Evolutionary conservation across 2,329 filamentous ascomycete genomes (phyloP).

Genomic region (Microdochium paspali): DNA sequence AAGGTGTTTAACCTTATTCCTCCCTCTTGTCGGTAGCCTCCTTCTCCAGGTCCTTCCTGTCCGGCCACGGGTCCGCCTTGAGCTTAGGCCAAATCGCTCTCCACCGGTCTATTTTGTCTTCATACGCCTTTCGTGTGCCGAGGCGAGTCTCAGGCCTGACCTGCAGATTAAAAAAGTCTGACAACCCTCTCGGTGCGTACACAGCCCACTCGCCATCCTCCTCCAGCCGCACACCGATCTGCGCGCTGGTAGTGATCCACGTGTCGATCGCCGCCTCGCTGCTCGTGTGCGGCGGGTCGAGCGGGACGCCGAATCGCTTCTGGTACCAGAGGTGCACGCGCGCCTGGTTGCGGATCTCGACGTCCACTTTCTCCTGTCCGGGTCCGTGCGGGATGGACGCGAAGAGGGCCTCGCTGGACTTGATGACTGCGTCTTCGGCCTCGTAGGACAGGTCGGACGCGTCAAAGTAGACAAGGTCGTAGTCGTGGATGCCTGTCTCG

Average conservation of each 20-base stretch:
- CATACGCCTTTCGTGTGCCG: conserved; percentile 16
- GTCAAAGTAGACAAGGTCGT: conserved; percentile 26
- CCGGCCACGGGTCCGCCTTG: conserved; percentile 8
- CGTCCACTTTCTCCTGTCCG: conserved; percentile 8
- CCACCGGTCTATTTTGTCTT: conserved; percentile 22
- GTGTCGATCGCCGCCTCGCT: conserved; percentile 21
- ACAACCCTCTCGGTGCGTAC: conserved; percentile 24
- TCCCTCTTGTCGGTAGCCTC: too few species aligned
- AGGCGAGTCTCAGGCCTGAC: conserved; percentile 21
- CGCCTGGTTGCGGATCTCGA: conserved; percentile 28
- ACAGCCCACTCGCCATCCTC: conserved; percentile 18
- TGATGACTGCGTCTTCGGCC: conserved; percentile 23
- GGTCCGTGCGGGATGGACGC: conserved; percentile 10
- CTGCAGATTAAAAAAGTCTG: conserved; percentile 22
- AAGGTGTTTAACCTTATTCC: too few species aligned
- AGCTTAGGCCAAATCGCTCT: conserved; percentile 17
- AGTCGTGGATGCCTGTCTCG: conserved; percentile 24
- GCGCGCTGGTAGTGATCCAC: conserved; percentile 24
- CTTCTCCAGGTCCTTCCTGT: too few species aligned
- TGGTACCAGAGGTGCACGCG: conserved; percentile 27
- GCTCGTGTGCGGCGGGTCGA: conserved; percentile 17
- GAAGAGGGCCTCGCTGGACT: conserved; percentile 18
- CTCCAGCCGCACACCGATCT: conserved; percentile 18
- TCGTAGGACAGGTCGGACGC: conserved; percentile 22
- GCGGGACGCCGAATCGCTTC: conserved; percentile 16